Conservation (phyloP, 2,329 filamentous ascomycete species). For the Dryadomyces sulphureus region DNA sequence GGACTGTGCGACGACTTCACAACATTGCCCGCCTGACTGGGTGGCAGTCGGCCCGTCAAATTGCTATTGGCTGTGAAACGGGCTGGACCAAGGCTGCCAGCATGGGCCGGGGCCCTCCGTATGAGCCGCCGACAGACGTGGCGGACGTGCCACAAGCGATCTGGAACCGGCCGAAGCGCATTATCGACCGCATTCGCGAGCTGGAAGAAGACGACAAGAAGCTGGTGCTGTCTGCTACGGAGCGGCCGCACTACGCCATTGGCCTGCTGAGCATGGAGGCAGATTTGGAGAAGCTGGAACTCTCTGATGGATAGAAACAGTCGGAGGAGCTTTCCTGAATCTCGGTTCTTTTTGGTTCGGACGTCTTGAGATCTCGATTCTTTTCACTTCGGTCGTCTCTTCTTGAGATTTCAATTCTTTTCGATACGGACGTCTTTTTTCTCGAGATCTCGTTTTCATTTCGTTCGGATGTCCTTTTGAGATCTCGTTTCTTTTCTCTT, state of each 20-base stretch:
- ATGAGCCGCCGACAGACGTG: slow-evolving; percentile 33
- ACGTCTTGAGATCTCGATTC: too few species aligned
- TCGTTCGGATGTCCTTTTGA: too few species aligned
- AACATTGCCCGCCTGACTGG: slow-evolving; percentile 70
- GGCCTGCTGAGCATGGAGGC: slow-evolving; percentile 67
- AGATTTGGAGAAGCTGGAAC: slow-evolving; percentile 50
- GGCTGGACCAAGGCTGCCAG: slow-evolving; percentile 65
- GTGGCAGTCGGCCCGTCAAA: slow-evolving; percentile 70
- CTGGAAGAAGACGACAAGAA: slow-evolving; percentile 25
- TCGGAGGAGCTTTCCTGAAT: not conserved
- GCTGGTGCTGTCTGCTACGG: slow-evolving; percentile 45
- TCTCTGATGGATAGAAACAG: slow-evolving; percentile 24
- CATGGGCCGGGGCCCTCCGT: slow-evolving; percentile 62
- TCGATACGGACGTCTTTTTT: too few species aligned
- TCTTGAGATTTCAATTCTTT: too few species aligned
- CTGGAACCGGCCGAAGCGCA: slow-evolving; percentile 34
- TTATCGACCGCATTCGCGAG: slow-evolving; percentile 36
- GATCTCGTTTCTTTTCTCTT: too few species aligned
- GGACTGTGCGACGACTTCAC: slow-evolving; percentile 59
- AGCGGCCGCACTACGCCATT: slow-evolving; percentile 60
- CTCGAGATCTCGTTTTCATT: too few species aligned
- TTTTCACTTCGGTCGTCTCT: too few species aligned
- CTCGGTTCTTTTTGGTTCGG: too few species aligned
- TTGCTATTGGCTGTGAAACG: slow-evolving; percentile 72
- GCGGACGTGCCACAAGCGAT: slow-evolving; percentile 23